phyloP scores from a whole-genome alignment of 371 early-diverging fungal genomes.

The Caulochytrium protostelioides region DNA sequence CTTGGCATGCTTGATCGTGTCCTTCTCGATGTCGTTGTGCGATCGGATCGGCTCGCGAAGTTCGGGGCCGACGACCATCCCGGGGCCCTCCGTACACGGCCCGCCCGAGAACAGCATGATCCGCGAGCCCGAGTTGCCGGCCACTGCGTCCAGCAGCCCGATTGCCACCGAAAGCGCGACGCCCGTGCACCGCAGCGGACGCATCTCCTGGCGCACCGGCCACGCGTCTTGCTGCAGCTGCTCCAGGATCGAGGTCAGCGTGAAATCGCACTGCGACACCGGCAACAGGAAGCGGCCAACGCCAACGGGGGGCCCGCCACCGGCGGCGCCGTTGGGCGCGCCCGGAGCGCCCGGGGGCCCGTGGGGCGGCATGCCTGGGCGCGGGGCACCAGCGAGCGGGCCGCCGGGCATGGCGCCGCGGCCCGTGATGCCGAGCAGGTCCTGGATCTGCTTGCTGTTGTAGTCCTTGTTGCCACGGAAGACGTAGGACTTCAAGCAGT shows the following conservation, averaged over 20 bases:
- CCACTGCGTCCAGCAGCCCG: constrained; percentile 60
- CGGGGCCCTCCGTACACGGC: constrained; percentile 95
- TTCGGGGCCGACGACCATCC: constrained; percentile 80
- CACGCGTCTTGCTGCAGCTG: constrained; percentile 96
- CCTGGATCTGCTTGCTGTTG: constrained; percentile 76
- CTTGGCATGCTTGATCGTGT: constrained; percentile 72
- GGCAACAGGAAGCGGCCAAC: constrained; percentile 55
- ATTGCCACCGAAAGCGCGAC: constrained; percentile 92
- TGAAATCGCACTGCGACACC: constrained; percentile 82
- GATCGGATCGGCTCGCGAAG: constrained; percentile 87
- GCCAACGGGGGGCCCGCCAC: not conserved
- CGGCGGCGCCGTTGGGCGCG: constrained; percentile 5
- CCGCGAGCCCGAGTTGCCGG: constrained; percentile 78
- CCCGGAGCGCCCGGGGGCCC: constrained; percentile 19
- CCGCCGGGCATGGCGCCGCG: constrained; percentile 1
- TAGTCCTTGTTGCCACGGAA: constrained; percentile 97
- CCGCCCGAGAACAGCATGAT: constrained; percentile 96
- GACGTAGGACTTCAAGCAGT: constrained; percentile 90
- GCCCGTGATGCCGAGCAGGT: constrained; percentile 66
- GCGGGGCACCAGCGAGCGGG: constrained; percentile 7
- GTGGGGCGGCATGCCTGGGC: constrained; percentile 23
- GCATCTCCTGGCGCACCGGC: constrained; percentile 84
- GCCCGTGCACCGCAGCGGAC: constrained; percentile 94
- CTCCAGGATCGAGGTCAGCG: constrained; percentile 79
- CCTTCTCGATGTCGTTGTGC: constrained; percentile 95